Evolutionary conservation across 257 asterid species (phyloP).

Genomic region (Nyctanthes arbortristis): DNA sequence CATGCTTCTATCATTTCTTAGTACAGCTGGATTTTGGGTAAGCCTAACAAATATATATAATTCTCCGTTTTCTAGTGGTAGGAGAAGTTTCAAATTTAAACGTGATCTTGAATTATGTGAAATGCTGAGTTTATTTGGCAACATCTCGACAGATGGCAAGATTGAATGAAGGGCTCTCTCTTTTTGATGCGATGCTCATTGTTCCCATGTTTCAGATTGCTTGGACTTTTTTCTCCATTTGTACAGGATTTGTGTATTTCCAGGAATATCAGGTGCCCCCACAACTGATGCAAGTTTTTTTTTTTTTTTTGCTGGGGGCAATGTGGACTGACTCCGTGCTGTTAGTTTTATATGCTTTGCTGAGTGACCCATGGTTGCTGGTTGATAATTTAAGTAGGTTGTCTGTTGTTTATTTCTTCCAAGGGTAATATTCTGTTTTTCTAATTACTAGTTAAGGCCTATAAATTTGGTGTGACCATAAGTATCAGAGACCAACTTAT

Average conservation of each 20-base stretch:
- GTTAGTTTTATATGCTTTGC: slow-evolving; percentile 13
- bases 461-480: neutral
- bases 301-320: too few relatives aligned
- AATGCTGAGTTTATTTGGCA: slow-evolving; percentile 25
- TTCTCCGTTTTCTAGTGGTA: slow-evolving; percentile 18
- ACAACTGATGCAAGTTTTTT: slow-evolving; percentile 67
- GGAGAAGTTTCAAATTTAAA: neutral
- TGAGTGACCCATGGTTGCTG: neutral
- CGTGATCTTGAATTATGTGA: slow-evolving; percentile 10
- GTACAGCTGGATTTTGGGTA: slow-evolving; percentile 99
- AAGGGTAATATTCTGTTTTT: neutral
- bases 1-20: slow-evolving; percentile 73
- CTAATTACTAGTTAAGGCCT: slow-evolving; percentile 9
- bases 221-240: slow-evolving; percentile 96
- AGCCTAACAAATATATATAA: slow-evolving; percentile 14
- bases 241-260: slow-evolving; percentile 97
- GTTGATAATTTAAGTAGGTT: slow-evolving; percentile 5
- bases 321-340: neutral
- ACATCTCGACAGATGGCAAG: slow-evolving; percentile 80
- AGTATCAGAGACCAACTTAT: neutral
- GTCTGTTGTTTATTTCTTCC: neutral
- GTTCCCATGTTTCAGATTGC: slow-evolving; percentile 99
- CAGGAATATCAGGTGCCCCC: slow-evolving; percentile 91
- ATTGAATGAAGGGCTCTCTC: slow-evolving; percentile 86
- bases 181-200: slow-evolving; percentile 91